Conservation (phyloP, 2,329 filamentous ascomycete genomes). For the Sporothrix pallida region DNA sequence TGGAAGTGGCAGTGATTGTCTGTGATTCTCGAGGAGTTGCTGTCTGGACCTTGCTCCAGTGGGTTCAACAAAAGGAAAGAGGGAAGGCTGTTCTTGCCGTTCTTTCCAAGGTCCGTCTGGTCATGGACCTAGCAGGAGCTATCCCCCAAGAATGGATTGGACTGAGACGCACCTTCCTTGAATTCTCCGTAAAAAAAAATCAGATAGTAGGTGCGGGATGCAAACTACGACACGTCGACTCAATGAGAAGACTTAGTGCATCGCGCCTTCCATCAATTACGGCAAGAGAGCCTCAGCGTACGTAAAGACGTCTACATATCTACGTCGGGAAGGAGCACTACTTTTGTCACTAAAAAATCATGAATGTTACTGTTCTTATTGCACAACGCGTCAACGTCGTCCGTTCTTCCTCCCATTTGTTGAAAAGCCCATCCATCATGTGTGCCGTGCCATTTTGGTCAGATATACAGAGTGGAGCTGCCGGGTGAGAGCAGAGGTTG, state of each 20-base stretch:
- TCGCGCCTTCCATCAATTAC: not conserved
- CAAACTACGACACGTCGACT: constrained; percentile 5
- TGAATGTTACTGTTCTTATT: not conserved
- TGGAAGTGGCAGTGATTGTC: constrained; percentile 13
- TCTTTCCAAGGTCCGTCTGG: not conserved
- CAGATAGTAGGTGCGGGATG: not conserved
- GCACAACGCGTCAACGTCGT: not conserved
- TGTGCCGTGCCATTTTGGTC: constrained; percentile 24
- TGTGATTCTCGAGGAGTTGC: not conserved
- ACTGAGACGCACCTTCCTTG: constrained; percentile 3
- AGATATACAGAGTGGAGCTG: constrained; percentile 4
- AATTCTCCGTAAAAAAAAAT: not conserved
- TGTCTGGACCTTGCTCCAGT: constrained; percentile 5
- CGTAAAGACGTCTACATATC: not conserved
- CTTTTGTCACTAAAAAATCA: not conserved
- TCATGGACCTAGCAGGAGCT: not conserved
- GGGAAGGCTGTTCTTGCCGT: not conserved
- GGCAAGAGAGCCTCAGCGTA: not conserved
- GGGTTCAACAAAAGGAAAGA: not conserved
- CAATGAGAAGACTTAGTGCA: not conserved
- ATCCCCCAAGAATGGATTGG: constrained; percentile 1
- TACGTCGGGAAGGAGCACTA: not conserved
- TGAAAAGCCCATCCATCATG: not conserved
- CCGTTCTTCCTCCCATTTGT: not conserved
- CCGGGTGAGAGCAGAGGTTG: not conserved